phyloP scores from a whole-genome alignment of 768 basidiomycete species.

The Amanita brunnescens region DNA sequence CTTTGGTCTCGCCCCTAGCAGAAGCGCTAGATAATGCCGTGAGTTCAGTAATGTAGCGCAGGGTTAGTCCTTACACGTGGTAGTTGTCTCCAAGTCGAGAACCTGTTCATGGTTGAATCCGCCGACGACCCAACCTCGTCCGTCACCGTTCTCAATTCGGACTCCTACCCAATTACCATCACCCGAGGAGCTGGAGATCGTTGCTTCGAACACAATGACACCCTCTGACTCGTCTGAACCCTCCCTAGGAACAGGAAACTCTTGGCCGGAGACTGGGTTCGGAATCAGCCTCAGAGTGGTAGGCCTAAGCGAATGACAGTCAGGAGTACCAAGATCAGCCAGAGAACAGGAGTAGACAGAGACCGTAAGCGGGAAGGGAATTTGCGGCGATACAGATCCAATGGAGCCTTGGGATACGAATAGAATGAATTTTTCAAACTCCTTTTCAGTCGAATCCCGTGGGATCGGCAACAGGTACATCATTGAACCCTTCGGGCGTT shows the following conservation, averaged over 20 bases:
- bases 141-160: constrained; percentile 38
- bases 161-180: constrained; percentile 41
- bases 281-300: constrained; percentile 53
- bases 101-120: constrained; percentile 32
- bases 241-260: constrained; percentile 60
- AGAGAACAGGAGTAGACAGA: constrained; percentile 39
- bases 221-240: constrained; percentile 73
- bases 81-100: constrained; percentile 24
- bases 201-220: constrained; percentile 52
- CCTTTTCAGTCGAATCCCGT: neutral
- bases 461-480: constrained; percentile 47
- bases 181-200: constrained; percentile 18
- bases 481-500: constrained; percentile 31
- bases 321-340: constrained; percentile 12
- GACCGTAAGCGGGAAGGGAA: constrained; percentile 33
- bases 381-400: constrained; percentile 39
- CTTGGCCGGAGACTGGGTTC: constrained; percentile 37
- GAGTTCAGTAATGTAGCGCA: constrained; percentile 2
- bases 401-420: constrained; percentile 57
- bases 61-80: constrained; percentile 34
- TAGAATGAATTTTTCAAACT: constrained; percentile 33
- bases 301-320: constrained; percentile 38
- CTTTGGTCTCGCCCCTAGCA: neutral
- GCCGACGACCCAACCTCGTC: constrained; percentile 54
- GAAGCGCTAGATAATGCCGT: constrained; percentile 5